Conservation (phyloP, 352 stramenopile genomes). For the Phytophthora pistaciae region DNA sequence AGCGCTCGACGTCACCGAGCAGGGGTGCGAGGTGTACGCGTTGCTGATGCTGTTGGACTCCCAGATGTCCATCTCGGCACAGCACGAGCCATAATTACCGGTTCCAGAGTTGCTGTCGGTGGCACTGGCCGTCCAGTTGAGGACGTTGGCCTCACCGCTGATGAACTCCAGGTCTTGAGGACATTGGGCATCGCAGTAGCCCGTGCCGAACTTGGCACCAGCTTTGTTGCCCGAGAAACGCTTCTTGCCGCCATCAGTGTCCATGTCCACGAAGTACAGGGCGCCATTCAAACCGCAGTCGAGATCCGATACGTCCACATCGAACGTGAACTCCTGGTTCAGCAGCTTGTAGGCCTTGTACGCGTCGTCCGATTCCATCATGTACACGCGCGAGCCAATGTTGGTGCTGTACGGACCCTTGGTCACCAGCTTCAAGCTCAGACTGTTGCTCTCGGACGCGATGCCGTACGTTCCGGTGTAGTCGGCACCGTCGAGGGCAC, state of each 20-base stretch:
- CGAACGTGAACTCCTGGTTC: slow-evolving; percentile 62
- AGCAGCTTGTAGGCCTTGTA: slow-evolving; percentile 59
- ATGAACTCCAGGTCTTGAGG: slow-evolving; percentile 67
- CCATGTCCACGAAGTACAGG: slow-evolving; percentile 67
- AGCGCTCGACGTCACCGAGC: slow-evolving; percentile 19
- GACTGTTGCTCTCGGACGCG: slow-evolving; percentile 19
- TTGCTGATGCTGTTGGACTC: slow-evolving; percentile 48
- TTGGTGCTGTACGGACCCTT: slow-evolving; percentile 50
- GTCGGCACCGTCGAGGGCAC: slow-evolving; percentile 53
- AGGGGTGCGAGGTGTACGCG: slow-evolving; percentile 51
- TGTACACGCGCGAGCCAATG: slow-evolving; percentile 58
- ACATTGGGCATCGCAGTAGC: slow-evolving; percentile 56
- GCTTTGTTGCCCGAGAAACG: slow-evolving; percentile 10
- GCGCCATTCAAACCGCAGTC: slow-evolving; percentile 55
- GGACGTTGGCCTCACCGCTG: slow-evolving; percentile 56
- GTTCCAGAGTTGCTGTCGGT: slow-evolving; percentile 40
- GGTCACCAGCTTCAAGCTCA: slow-evolving; percentile 55
- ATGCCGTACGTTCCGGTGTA: slow-evolving; percentile 61
- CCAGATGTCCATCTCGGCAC: slow-evolving; percentile 58
- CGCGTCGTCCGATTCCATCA: slow-evolving; percentile 27
- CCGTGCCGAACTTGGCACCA: slow-evolving; percentile 11
- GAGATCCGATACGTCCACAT: slow-evolving; percentile 54
- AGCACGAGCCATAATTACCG: slow-evolving; percentile 57
- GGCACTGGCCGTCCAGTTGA: slow-evolving; percentile 37
- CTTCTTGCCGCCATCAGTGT: slow-evolving; percentile 43